Evolutionary conservation across 2,329 filamentous ascomycete genomes (phyloP), one percentile per base, ranked within the genome.

Genomic region (Madurella mycetomatis): DNA sequence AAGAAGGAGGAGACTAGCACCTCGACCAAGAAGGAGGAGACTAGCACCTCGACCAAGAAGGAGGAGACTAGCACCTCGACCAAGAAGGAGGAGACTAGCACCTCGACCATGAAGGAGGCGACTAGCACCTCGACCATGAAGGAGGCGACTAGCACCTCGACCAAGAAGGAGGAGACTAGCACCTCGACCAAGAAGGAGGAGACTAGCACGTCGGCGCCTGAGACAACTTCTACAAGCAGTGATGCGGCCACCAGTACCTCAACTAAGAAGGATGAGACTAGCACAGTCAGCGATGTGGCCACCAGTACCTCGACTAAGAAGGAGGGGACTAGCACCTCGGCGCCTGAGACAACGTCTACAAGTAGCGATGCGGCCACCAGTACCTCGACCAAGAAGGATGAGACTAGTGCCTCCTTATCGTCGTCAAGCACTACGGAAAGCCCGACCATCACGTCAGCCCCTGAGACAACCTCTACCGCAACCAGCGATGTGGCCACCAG

Each of bases 401-500:
- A 43, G 12, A 43, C 40, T 11, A 42, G 11, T 17, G 39, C 49
- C 9, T 31, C 19, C 9, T 31, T 9, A 18, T 18, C 31, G 43
- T 31, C 30, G 13, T 34, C 40, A 2, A 42, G 11, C 31, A 44
- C 49, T 31, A 41, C 45, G 9, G 41, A 37, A 19, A 16, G 45
- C 16, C 16, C 41, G 18, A 49, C 53, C 1, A 42, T 42, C 2
- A 51, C 54, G 31, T 15, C 42, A 13, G 39, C 42, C 18, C 42
- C 50, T 7, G 50, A 42, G 13, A 51, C 51, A 1, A 44, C 47
- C 2, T 39, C 55, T 8, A 53, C 56, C 7, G 56, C 47, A n/a
- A 49, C 53, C 16, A 57, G 45, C 46, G 52, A 57, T 8, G 47
- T 34, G 18, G 41, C 48, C 15, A 42, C 25, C 45, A 56, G 32